Conservation (phyloP, 1,284 basidiomycete species). For the Trichosporon ovoides region DNA sequence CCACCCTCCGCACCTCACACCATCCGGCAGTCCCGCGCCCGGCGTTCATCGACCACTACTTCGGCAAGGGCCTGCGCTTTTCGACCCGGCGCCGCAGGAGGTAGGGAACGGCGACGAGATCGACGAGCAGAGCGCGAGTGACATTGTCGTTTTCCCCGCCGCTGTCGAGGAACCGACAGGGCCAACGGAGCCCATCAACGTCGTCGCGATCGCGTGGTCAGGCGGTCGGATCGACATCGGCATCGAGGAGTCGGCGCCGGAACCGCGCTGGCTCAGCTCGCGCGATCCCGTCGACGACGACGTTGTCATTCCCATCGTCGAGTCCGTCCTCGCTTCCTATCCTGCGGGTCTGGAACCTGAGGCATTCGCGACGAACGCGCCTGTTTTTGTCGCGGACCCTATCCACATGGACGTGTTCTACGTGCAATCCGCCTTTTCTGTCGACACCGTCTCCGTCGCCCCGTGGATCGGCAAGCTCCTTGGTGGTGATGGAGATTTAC, state of each 20-base stretch:
- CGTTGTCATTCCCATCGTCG: constrained; percentile 31
- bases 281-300: constrained; percentile 69
- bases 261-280: constrained; percentile 68
- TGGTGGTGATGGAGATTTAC: constrained; percentile 55
- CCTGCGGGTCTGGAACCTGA: constrained; percentile 16
- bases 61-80: constrained; percentile 81
- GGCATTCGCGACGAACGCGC: constrained; percentile 54
- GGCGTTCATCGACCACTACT: constrained; percentile 47
- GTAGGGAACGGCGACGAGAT: constrained; percentile 58
- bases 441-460: constrained; percentile 70
- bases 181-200: constrained; percentile 53
- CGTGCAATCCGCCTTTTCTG: constrained; percentile 79
- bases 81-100: constrained; percentile 76
- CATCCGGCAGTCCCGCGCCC: constrained; percentile 38
- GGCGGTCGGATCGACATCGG: constrained; percentile 85
- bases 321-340: constrained; percentile 30
- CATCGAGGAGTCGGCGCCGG: constrained; percentile 80
- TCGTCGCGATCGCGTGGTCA: constrained; percentile 69
- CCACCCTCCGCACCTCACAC: constrained; percentile 41
- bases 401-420: constrained; percentile 80
- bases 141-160: constrained; percentile 54
- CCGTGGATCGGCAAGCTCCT: constrained; percentile 54
- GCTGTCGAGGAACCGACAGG: constrained; percentile 39
- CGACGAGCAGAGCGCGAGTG: constrained; percentile 70
- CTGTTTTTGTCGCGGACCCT: constrained; percentile 68